Base-by-base conservation (phyloP, 495 filamentous ascomycete species). In the Aspergillus hancockii region DNA sequence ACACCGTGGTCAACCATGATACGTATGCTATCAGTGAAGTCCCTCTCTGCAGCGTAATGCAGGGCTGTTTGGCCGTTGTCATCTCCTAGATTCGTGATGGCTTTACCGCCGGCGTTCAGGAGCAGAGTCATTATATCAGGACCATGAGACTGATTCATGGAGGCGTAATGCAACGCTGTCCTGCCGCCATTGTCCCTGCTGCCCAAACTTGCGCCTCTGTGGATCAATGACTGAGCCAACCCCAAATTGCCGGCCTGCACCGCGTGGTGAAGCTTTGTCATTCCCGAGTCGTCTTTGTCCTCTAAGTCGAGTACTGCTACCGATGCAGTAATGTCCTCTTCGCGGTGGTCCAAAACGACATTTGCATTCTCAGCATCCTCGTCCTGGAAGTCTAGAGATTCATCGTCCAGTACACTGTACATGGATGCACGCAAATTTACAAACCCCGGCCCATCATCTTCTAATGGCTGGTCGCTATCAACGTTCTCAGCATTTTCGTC, bases 371-470 rank as follows among this genome's bases (percentile, higher is more conserved):
- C 67, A 58, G 36, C 65, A 40, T 66, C 53, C 13, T 58, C 65
- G 41, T 72, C 61, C 30, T 64, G 55, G 60, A 63, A 72, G 55
- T 70, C 61, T 14, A 72, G 65, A 51, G 25, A 46, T 30, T 70
- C 65, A 38, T 68, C 67, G 22, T 67, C 63, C 55, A 72, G 31
- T 65, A 72, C 52, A 43, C 69, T 72, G 65, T 70, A 66, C 67
- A 72, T 72, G 51, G 69, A 72, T 58, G 36, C 63, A 40, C 69
- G 69, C 38, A 43, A 34, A 34, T 46, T 57, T 40, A 28, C 57
- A 64, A 55, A 43, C 12, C 54, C 54, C 41, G 38, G 41, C 49
- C 58, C 63, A 52, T 64, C 67, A 58, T 70, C 58, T 57, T 68
- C 63, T 61, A 66, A 68, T 34, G 65, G 50, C 50, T 59, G 58